Base-by-base conservation (phyloP, 2,329 filamentous ascomycete species). In the Rutstroemia sp. region DNA sequence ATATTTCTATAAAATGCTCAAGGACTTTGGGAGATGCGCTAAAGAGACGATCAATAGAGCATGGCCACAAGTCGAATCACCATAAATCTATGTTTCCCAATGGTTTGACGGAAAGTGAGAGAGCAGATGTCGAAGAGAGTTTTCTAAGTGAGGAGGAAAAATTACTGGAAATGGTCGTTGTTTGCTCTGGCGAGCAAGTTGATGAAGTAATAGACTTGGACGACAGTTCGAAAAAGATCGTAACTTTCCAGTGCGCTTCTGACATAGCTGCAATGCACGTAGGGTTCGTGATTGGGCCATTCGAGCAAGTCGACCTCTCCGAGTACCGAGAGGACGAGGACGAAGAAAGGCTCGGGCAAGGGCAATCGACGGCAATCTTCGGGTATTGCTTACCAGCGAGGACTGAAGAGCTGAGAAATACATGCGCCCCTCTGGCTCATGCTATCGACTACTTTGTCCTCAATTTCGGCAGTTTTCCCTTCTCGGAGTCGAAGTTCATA, bases 401-500 rank as follows among this genome's bases (percentile, higher is more conserved):
- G 55, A 81, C 81, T 19, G 85, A 91, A 27, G 90, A 96, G 71
- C 83, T 96, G 21, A 83, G 86, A 59, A 92, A 95, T 67, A 94
- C 91, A 5, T 94, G 91, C 64, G 85, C 88, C 64, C 88, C 92
- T 10, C 80, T 96, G 63, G 88, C 92, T 19, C 84, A 82, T 68
- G 90, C 91, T 1, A 85, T 96, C n/a, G 94, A 99, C 69, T 89
- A 88, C 70, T 91, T 97, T 67, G 89, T 89, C 4, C 82, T 92
- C 61, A 88, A 85, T 4, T 97, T 92, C 69, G 90, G 91, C 25
- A 86, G 88, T 21, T 99, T 95, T 69, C 92, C 94, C 0, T 97
- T 94, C 69, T 82, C 88, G 27, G 91, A 88, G 67, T 97, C 95
- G 76, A 95, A 95, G 67, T 74, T 97, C 54, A 92, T 89, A 63